These are phyloP conservation scores for Fraxinus floribunda DNA, from an alignment of 305 asterid species.

Conservation along the genomic window DNA sequence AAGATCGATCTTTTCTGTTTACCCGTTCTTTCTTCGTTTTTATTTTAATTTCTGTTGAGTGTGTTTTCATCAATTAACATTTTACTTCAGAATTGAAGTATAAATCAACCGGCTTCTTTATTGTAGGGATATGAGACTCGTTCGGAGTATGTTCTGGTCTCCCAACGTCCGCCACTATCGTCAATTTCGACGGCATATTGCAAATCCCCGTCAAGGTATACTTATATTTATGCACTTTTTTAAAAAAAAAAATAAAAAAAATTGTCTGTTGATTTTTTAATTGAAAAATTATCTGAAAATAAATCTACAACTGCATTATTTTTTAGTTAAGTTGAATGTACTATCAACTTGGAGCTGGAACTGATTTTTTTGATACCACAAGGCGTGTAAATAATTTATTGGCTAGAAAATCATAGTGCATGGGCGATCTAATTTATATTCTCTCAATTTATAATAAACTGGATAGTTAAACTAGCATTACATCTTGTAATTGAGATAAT, in stretches of 20 bases:
- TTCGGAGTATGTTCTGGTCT: slow-evolving; percentile 21
- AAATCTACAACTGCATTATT: background rate
- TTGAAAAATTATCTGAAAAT: slow-evolving; percentile 3
- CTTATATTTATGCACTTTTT: background rate
- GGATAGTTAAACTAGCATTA: background rate
- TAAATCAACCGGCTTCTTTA: background rate
- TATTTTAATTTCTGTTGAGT: background rate
- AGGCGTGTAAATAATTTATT: background rate
- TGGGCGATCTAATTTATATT: background rate
- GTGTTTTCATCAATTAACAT: background rate
- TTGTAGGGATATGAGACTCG: slow-evolving; percentile 32
- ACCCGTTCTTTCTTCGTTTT: background rate
- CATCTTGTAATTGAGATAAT: background rate
- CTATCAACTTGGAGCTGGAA: background rate
- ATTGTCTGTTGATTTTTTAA: background rate
- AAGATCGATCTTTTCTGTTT: background rate
- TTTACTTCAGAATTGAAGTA: background rate
- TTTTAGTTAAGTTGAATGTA: background rate
- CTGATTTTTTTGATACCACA: background rate
- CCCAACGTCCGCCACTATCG: slow-evolving; percentile 23
- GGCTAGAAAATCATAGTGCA: background rate
- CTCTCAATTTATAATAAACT: background rate
- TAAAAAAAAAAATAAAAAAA: background rate
- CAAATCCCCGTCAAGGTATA: slow-evolving; percentile 29
- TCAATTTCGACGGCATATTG: slow-evolving; percentile 26